These are phyloP conservation scores for Trichoderma guizhouense DNA, from an alignment of 2,329 filamentous ascomycete species.

Conservation along the genomic window DNA sequence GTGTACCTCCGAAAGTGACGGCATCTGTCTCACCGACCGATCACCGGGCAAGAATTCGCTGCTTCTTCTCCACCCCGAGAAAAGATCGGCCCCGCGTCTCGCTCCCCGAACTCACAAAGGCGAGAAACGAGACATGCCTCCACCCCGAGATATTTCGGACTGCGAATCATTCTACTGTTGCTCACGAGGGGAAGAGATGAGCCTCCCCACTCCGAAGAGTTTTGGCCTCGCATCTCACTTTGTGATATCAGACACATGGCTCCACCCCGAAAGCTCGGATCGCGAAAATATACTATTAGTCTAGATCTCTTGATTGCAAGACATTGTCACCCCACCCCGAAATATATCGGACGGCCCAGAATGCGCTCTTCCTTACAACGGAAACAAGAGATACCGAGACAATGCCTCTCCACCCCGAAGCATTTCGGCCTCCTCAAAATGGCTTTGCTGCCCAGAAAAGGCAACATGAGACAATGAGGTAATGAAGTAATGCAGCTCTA, in stretches of 20 bases:
- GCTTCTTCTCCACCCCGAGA: neutral
- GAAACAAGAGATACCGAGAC: neutral
- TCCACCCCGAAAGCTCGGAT: neutral
- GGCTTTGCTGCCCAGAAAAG: neutral
- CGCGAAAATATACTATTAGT: too few species aligned
- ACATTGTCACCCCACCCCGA: neutral
- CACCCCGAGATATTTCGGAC: neutral
- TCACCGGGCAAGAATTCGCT: neutral
- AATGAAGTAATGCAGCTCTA: neutral
- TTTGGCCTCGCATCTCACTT: neutral
- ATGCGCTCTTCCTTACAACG: neutral
- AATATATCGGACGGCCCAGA: neutral
- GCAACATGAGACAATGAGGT: neutral
- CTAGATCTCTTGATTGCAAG: neutral
- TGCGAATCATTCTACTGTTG: neutral
- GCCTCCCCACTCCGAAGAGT: neutral
- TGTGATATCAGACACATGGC: neutral
- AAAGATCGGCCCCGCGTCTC: neutral
- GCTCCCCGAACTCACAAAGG: neutral
- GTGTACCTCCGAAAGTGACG: neutral
- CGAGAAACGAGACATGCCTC: neutral
- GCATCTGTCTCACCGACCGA: neutral
- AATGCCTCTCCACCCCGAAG: neutral
- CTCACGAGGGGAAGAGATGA: neutral
- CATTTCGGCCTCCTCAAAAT: neutral